These are phyloP conservation scores for Dictyostelium intermedium DNA, from an alignment of 78 protist species.

Conservation along the genomic window DNA sequence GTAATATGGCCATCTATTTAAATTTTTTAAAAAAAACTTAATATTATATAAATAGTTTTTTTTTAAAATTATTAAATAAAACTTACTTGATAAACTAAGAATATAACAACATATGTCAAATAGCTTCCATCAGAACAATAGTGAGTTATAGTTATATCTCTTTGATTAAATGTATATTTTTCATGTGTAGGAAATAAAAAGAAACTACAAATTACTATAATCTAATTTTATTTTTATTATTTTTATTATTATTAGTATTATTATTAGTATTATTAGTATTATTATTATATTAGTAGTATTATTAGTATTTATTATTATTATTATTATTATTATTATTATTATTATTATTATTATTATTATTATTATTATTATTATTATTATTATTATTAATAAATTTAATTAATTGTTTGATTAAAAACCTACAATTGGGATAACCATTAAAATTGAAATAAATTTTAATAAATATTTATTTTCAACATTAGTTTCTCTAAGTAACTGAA, in stretches of 20 bases:
- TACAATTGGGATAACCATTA: constrained; percentile 48
- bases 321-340: too few relatives aligned
- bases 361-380: not conserved
- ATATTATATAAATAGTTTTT: not conserved
- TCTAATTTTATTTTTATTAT: too few relatives aligned
- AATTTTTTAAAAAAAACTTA: not conserved
- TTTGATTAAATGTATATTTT: not conserved
- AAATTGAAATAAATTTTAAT: constrained; percentile 27
- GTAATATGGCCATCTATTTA: constrained; percentile 2
- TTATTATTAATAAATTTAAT: not conserved
- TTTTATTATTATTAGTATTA: too few relatives aligned
- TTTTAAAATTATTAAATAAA: not conserved
- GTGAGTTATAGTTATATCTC: not conserved
- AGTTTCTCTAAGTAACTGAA: constrained; percentile 44
- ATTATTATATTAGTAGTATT: too few relatives aligned
- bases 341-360: too few relatives aligned
- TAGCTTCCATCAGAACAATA: constrained; percentile 8
- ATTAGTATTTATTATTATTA: too few relatives aligned
- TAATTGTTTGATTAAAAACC: not conserved
- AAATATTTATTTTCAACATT: constrained; percentile 48
- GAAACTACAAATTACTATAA: not conserved
- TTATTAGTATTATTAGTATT: too few relatives aligned
- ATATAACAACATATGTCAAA: not conserved
- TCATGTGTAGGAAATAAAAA: not conserved
- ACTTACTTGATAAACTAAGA: constrained; percentile 23